phyloP scores from a whole-genome alignment of 352 stramenopile genomes.

The Globisporangium middletonii region DNA sequence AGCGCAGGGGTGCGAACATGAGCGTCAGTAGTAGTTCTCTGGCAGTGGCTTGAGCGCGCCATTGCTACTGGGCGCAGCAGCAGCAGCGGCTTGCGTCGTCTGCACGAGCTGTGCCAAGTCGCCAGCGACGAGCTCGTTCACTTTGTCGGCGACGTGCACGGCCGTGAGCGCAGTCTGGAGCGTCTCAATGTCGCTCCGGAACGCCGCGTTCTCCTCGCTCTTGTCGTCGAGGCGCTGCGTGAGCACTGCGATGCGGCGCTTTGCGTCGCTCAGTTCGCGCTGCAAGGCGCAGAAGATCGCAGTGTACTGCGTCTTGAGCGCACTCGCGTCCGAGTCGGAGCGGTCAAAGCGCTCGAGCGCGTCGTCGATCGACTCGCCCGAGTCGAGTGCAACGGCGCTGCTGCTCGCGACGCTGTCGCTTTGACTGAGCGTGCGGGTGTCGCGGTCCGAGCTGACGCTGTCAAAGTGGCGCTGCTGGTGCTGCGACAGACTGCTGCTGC shows the following conservation, averaged over 20 bases:
- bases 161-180: conserved; percentile 58
- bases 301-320: conserved; percentile 48
- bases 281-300: conserved; percentile 66
- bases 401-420: conserved; percentile 5
- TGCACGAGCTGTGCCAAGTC: conserved; percentile 42
- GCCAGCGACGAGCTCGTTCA: conserved; percentile 46
- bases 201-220: conserved; percentile 46
- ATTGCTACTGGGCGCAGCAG: background rate
- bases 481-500: too few relatives aligned
- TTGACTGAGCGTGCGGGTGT: conserved; percentile 5
- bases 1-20: too few relatives aligned
- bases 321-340: conserved; percentile 18
- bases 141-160: conserved; percentile 54
- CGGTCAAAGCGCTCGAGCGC: conserved; percentile 46
- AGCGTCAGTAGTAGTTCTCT: conserved; percentile 16
- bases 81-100: background rate
- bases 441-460: conserved; percentile 16
- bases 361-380: conserved; percentile 30
- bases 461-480: background rate
- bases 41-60: conserved; percentile 3
- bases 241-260: conserved; percentile 42
- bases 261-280: conserved; percentile 48
- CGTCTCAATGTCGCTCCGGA: conserved; percentile 58
- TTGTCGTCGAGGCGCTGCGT: conserved; percentile 52
- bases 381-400: conserved; percentile 7